Conservation (phyloP, 306 rosid species). For the Casuarina glauca region DNA sequence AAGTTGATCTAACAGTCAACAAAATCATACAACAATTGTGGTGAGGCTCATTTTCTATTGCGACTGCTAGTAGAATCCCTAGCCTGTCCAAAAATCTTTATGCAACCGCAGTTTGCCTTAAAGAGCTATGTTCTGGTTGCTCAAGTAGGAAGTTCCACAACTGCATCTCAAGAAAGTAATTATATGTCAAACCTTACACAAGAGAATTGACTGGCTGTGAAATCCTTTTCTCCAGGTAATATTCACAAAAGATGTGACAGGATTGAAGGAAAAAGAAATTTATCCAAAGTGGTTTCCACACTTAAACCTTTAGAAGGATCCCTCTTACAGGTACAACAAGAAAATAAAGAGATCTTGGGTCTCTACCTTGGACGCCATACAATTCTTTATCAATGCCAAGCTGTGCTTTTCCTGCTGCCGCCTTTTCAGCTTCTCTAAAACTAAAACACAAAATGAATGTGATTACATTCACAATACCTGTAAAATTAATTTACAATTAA, state of each 20-base stretch:
- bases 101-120: not conserved
- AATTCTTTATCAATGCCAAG: conserved; percentile 58
- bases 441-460: conserved; percentile 31
- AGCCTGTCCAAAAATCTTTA: not conserved
- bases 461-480: no score
- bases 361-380: conserved; percentile 42
- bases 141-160: conserved; percentile 3
- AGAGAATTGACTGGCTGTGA: no score
- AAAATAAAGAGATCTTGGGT: conserved; percentile 11
- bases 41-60: conserved; percentile 10
- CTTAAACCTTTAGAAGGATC: not conserved
- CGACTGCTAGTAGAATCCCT: conserved; percentile 14
- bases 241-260: not conserved
- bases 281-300: conserved; percentile 8
- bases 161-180: conserved; percentile 27
- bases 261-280: conserved; percentile 13
- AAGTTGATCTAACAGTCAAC: conserved; percentile 20
- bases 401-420: conserved; percentile 60
- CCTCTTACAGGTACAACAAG: not conserved
- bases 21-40: conserved; percentile 21
- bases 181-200: not conserved
- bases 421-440: conserved; percentile 86
- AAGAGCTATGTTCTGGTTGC: conserved; percentile 22
- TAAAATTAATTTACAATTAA: no score
- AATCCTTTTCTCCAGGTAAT: not conserved